Conservation (phyloP, 139 green algal genomes). For the Coccomyxa sp. region DNA sequence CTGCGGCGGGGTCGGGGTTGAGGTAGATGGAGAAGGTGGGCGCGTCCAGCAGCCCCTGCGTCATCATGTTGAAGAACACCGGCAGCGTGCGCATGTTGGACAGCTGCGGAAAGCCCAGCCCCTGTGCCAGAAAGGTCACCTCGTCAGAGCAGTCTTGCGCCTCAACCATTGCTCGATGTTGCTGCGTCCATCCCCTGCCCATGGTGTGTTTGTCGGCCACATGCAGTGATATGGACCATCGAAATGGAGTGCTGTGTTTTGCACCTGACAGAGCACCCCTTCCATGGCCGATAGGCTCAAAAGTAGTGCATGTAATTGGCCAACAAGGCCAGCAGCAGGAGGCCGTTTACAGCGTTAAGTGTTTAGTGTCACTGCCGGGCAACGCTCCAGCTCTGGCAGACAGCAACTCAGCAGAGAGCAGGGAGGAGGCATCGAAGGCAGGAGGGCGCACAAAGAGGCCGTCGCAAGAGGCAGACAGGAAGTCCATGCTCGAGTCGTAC, state of each 20-base stretch:
- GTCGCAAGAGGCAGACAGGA: conserved; percentile 8
- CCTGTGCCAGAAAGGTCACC: not conserved
- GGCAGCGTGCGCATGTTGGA: conserved; percentile 5
- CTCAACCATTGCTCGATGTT: too few species aligned
- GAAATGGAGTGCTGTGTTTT: too few species aligned
- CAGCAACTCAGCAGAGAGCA: not conserved
- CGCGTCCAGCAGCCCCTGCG: conserved; percentile 5
- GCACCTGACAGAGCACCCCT: too few species aligned
- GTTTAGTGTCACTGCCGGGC: too few species aligned
- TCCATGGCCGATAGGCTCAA: too few species aligned
- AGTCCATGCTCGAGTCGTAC: conserved; percentile 4
- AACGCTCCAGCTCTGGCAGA: not conserved
- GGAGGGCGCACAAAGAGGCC: conserved; percentile 9
- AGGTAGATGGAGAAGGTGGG: conserved; percentile 5
- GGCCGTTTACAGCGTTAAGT: too few species aligned
- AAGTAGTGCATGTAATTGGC: too few species aligned
- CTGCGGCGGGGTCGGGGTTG: not conserved
- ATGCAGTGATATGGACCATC: too few species aligned
- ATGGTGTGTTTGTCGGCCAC: too few species aligned
- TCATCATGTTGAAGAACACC: conserved; percentile 16
- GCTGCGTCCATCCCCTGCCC: too few species aligned
- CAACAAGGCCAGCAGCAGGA: too few species aligned
- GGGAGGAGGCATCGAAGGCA: not conserved
- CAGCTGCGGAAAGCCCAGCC: conserved; percentile 5
- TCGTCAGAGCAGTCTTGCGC: not conserved